Evolutionary conservation across 1,284 basidiomycete species (phyloP).

Genomic region (Ganoderma meredithae): DNA sequence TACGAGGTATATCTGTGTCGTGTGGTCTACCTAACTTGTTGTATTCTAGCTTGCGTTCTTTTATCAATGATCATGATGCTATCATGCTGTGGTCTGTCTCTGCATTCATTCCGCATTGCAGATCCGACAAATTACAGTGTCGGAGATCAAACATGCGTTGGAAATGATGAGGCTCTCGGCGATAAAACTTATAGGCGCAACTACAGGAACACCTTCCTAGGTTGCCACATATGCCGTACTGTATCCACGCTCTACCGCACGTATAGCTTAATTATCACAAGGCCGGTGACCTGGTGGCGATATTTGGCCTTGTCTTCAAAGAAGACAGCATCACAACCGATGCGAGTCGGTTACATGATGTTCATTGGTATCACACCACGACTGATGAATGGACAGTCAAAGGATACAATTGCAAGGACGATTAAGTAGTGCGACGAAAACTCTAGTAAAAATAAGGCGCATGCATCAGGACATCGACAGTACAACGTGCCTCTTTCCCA

Average conservation of each 20-base stretch:
- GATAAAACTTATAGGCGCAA: not conserved
- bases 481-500: constrained; percentile 8
- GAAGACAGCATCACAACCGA: not conserved
- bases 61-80: constrained; percentile 16
- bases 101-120: not conserved
- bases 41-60: constrained; percentile 27
- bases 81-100: constrained; percentile 9
- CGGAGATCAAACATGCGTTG: not conserved
- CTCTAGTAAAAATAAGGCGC: constrained; percentile 31
- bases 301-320: not conserved
- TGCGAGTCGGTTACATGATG: too few species aligned
- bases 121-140: not conserved
- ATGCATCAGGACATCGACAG: constrained; percentile 21
- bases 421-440: constrained; percentile 32
- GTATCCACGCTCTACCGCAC: not conserved
- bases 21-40: constrained; percentile 22
- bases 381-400: not conserved
- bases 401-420: constrained; percentile 27
- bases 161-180: not conserved
- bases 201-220: not conserved
- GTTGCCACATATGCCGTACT: not conserved
- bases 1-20: constrained; percentile 17
- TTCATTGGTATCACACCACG: not conserved
- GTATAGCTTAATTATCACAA: too few species aligned
- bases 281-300: too few species aligned